Evolutionary conservation across 345 rosid species (phyloP), one percentile per base, ranked within the genome.

Genomic region (Acer yangbiense): DNA sequence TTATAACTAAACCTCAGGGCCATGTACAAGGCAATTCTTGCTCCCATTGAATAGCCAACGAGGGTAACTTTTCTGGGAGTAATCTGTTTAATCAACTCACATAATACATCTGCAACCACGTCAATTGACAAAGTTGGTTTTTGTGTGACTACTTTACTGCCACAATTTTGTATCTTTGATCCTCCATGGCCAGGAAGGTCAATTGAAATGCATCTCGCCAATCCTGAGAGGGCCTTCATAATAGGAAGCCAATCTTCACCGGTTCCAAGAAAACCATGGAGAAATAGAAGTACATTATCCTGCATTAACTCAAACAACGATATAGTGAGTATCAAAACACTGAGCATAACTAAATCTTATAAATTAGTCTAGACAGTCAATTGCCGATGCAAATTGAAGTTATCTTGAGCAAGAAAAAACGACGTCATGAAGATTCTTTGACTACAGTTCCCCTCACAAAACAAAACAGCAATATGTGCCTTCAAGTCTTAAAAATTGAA

Each of bases 31-130:
- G 98, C 97, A 41, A 93, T 90, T 86, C 98, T 89, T 77, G 93
- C 97, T 76, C 99, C 98, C 99, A 93, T 90, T 18, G 98, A 95
- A 78, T 95, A 95, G 67, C 96, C 98, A 78, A 90, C 92, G 54
- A 95, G 64, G 46, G 86, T 86, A n/a, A 90, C 82, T 79, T 89
- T 88, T 69, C 82, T 82, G 23, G 93, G 88, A 76, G 89, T 85
- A 73, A 92, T 76, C 23, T 77, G 85, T 74, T 86, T 84, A 65
- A 91, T 84, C 82, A 91, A 65, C 78, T 83, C 81, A 71, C 52
- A 77, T 61, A 95, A 39, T 76, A 82, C 43, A 65, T 85, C 71
- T 6, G 90, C 87, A 79, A 89, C 82, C 52, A 77, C 72, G 77
- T 91, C 92, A 73, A 95, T 84, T 7, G 98, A 92, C 79, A 91